phyloP scores from a whole-genome alignment of 495 filamentous ascomycete genomes.

The Friedmanniomyces simplex region DNA sequence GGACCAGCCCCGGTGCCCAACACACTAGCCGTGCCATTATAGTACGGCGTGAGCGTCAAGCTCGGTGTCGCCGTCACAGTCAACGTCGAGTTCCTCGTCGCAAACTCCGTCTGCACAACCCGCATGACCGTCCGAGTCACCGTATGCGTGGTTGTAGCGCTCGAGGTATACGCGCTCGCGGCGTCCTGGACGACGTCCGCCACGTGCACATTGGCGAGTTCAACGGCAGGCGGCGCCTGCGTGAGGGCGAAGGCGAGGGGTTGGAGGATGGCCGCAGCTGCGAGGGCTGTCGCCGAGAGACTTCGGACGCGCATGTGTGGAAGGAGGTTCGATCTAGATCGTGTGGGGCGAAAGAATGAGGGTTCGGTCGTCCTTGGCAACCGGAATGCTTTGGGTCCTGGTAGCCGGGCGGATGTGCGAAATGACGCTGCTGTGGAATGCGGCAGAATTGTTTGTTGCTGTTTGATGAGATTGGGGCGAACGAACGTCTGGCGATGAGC shows the following conservation, averaged over 20 bases:
- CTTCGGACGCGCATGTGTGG: constrained; percentile 8
- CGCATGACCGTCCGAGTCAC: constrained; percentile 8
- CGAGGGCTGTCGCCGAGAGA: constrained; percentile 7
- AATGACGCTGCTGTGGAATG: constrained; percentile 1
- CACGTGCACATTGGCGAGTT: neutral
- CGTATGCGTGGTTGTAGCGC: constrained; percentile 1
- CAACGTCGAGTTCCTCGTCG: neutral
- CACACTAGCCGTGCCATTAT: constrained; percentile 2
- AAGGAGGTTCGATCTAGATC: neutral
- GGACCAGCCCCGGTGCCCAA: constrained; percentile 1
- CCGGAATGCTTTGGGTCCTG: neutral
- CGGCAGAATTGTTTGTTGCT: constrained; percentile 1
- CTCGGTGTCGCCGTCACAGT: neutral
- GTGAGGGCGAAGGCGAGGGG: neutral
- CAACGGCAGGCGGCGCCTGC: neutral
- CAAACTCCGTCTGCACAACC: constrained; percentile 6
- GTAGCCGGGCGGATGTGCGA: neutral
- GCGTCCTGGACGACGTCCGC: neutral
- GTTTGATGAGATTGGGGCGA: neutral
- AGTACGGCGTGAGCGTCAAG: neutral
- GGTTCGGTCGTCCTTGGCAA: neutral
- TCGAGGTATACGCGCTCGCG: neutral
- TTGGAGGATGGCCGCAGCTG: constrained; percentile 1
- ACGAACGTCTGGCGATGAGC: neutral
- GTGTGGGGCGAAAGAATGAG: neutral